Percentiles rank a stretch among this genome's conserved stretches.
Evolutionary conservation across 176 grass and related monocot genomes (phyloP).

Genomic region (Cenchrus americanus): DNA sequence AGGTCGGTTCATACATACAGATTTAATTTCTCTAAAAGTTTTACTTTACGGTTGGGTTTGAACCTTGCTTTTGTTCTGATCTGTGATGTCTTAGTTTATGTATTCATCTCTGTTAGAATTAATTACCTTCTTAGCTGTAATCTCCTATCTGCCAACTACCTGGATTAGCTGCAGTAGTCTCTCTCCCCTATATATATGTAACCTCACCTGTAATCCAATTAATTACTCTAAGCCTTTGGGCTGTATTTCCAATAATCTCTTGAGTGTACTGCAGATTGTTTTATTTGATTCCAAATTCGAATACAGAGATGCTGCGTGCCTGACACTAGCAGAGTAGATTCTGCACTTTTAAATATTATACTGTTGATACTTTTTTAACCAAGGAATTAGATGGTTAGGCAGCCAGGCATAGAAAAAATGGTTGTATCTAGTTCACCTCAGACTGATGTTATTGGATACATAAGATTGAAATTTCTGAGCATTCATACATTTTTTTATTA

Average conservation of each 20-base stretch:
- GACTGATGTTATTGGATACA: neutral
- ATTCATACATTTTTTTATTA: neutral
- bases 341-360: neutral
- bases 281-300: neutral
- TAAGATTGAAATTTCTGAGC: constrained; percentile 15
- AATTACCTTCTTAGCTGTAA: too few species aligned
- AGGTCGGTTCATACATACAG: neutral
- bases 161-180: too few species aligned
- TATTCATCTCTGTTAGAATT: too few species aligned
- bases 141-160: too few species aligned
- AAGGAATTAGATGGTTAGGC: neutral
- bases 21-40: constrained; percentile 10
- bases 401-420: neutral
- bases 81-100: neutral
- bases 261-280: neutral
- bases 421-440: neutral
- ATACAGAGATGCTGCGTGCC: neutral
- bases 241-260: too few species aligned
- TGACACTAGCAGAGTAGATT: neutral
- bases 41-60: neutral
- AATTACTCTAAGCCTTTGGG: too few species aligned
- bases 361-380: neutral
- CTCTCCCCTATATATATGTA: too few species aligned
- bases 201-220: too few species aligned
- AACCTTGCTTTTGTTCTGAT: neutral